Evolutionary conservation across 106 monocot genomes (phyloP).

Genomic region (Chionographis japonica): DNA sequence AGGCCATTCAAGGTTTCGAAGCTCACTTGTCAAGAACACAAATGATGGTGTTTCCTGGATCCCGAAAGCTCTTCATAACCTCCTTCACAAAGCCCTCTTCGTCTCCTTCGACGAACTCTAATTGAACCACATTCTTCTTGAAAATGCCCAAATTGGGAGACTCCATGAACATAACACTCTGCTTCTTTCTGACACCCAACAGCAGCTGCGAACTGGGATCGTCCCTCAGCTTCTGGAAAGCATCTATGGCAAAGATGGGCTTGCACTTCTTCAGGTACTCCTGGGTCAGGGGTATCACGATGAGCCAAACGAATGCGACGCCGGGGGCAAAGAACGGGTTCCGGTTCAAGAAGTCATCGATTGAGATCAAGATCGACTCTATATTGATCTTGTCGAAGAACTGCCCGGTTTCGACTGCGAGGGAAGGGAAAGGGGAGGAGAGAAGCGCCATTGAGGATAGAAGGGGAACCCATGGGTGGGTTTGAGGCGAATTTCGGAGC

Average conservation of each 20-base stretch:
- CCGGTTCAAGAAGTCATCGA: constrained; percentile 82
- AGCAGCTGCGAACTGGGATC: constrained; percentile 59
- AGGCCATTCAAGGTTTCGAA: background rate
- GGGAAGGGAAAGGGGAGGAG: constrained; percentile 30
- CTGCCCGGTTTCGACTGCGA: constrained; percentile 38
- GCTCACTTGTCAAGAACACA: constrained; percentile 95
- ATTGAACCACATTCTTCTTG: constrained; percentile 50
- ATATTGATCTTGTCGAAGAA: constrained; percentile 57
- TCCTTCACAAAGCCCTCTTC: constrained; percentile 69
- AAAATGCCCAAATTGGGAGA: constrained; percentile 77
- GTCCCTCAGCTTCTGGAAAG: constrained; percentile 74
- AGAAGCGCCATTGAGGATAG: no score
- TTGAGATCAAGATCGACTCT: constrained; percentile 48
- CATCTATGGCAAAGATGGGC: constrained; percentile 53
- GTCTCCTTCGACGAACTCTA: constrained; percentile 61
- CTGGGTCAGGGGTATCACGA: constrained; percentile 62
- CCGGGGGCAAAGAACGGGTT: constrained; percentile 85
- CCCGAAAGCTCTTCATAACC: constrained; percentile 43
- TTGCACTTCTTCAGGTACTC: constrained; percentile 85
- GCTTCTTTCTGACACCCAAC: constrained; percentile 75
- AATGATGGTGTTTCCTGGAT: constrained; percentile 62
- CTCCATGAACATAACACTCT: constrained; percentile 49
- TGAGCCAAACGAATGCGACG: constrained; percentile 67
- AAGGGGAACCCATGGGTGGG: background rate
- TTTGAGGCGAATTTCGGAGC: constrained; percentile 7